Conservation (phyloP, 2,329 filamentous ascomycete species). For the Aspergillus costaricaensis region DNA sequence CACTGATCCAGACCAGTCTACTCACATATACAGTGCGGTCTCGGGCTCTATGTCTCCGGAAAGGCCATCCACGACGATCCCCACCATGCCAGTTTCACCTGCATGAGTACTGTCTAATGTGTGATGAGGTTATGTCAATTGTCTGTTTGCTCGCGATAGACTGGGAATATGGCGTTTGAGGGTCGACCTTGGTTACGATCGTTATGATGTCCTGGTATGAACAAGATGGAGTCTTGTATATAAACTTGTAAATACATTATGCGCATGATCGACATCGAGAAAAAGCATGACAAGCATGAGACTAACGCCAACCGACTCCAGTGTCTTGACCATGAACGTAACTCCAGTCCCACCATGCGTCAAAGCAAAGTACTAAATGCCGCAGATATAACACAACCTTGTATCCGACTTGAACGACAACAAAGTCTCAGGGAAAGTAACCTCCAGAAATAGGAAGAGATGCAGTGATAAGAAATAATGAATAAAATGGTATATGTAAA, state of each 20-base stretch:
- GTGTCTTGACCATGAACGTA: no score
- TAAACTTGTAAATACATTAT: neutral
- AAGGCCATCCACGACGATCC: constrained; percentile 38
- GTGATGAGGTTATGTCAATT: constrained; percentile 3
- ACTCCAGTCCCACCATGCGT: no score
- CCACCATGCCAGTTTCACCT: constrained; percentile 35
- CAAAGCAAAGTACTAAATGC: no score
- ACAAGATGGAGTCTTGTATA: neutral
- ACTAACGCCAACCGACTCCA: neutral
- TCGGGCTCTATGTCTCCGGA: constrained; percentile 39
- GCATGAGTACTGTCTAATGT: constrained; percentile 28
- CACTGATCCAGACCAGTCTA: neutral
- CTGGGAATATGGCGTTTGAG: neutral
- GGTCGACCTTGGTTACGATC: neutral
- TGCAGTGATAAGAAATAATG: neutral
- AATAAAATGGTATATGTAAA: neutral
- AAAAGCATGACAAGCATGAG: neutral
- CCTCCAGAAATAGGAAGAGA: neutral
- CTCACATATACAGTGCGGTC: constrained; percentile 27
- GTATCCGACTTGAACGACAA: no score
- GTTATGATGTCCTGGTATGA: neutral
- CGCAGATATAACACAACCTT: no score
- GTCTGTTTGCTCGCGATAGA: neutral
- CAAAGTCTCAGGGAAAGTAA: no score
- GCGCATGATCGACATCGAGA: neutral